These are phyloP conservation scores for Sordariomycetes sp. DNA, from an alignment of 2,329 filamentous ascomycete species.

Conservation along the genomic window DNA sequence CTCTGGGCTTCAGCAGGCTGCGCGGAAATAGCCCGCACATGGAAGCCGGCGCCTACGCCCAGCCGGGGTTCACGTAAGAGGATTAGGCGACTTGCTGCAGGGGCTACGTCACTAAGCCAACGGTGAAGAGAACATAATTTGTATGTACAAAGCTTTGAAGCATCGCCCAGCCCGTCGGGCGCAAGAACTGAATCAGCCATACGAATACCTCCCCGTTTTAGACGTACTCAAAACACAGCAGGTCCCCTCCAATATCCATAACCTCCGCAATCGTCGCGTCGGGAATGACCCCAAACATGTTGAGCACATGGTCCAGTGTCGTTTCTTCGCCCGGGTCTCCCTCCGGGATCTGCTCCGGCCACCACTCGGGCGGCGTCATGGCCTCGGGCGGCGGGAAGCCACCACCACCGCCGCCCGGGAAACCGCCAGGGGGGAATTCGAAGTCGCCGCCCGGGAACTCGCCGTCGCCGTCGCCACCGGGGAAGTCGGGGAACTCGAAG, in stretches of 20 bases:
- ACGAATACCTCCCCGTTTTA: background rate
- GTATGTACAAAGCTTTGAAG: background rate
- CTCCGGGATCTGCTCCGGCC: background rate
- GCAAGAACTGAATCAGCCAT: background rate
- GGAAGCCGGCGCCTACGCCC: no score
- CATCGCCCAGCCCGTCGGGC: background rate
- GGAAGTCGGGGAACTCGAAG: background rate
- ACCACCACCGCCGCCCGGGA: background rate
- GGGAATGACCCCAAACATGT: constrained; percentile 4
- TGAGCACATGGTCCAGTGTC: constrained; percentile 4
- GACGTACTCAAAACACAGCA: constrained; percentile 7
- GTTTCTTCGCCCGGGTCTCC: constrained; percentile 1
- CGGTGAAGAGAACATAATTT: no score
- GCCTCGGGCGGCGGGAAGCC: background rate
- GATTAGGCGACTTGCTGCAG: no score
- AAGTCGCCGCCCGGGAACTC: background rate
- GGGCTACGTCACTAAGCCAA: no score
- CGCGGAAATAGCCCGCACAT: no score
- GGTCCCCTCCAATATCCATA: constrained; percentile 5
- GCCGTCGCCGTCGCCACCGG: background rate
- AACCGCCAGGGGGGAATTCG: background rate
- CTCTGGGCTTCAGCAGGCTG: no score
- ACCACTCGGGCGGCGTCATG: background rate
- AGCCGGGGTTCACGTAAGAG: no score
- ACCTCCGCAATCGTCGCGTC: constrained; percentile 5